Evolutionary conservation across 140 eudicot genomes (phyloP).

Genomic region (Oenanthe javanica): DNA sequence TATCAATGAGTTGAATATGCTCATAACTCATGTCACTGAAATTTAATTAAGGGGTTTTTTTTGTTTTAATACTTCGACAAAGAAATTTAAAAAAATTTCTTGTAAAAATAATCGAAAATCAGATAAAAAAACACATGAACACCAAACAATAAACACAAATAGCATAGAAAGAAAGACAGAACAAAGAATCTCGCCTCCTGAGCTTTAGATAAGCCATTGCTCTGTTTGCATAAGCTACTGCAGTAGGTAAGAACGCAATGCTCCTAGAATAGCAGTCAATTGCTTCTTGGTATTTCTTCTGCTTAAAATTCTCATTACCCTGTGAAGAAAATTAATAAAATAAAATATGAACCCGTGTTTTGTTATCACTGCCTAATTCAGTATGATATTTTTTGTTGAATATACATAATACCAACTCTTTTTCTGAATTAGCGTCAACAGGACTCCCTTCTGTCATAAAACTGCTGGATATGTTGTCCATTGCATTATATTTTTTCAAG

Average conservation of each 20-base stretch:
- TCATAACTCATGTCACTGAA: neutral
- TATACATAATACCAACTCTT: slow-evolving; percentile 63
- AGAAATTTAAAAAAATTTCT: neutral
- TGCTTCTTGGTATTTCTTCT: slow-evolving; percentile 86
- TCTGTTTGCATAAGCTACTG: slow-evolving; percentile 94
- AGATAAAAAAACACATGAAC: neutral
- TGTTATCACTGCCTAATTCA: neutral
- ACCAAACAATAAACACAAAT: neutral
- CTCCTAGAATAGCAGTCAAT: slow-evolving; percentile 93
- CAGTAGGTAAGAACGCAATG: slow-evolving; percentile 92
- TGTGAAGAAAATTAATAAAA: slow-evolving; percentile 17
- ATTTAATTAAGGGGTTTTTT: neutral
- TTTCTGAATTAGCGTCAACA: slow-evolving; percentile 89
- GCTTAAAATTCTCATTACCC: slow-evolving; percentile 91
- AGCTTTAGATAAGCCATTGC: slow-evolving; percentile 97
- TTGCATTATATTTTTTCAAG: slow-evolving; percentile 37
- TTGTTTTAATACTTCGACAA: neutral
- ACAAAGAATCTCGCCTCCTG: slow-evolving; percentile 39
- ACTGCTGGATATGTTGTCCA: slow-evolving; percentile 42
- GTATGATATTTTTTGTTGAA: neutral
- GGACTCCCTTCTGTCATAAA: slow-evolving; percentile 40
- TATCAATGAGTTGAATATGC: neutral
- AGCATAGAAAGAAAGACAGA: neutral
- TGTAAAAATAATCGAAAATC: neutral
- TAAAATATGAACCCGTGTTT: neutral